Evolutionary conservation across 2,329 filamentous ascomycete genomes (phyloP).

Genomic region (Lasiodiplodia hormozganensis): DNA sequence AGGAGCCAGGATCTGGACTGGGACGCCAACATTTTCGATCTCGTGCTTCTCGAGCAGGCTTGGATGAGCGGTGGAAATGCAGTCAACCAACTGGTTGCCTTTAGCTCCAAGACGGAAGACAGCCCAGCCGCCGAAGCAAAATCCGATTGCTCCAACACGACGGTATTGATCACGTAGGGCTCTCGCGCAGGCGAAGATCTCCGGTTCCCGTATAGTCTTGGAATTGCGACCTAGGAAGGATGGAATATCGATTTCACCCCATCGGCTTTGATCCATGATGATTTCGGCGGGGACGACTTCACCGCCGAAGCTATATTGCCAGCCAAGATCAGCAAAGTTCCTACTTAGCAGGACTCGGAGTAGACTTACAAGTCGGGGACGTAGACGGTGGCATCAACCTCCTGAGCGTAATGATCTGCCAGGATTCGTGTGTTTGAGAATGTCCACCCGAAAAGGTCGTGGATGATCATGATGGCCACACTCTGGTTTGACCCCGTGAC

Average conservation of each 20-base stretch:
- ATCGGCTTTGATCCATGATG: slow-evolving; percentile 29
- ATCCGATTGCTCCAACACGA: slow-evolving; percentile 56
- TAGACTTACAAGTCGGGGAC: slow-evolving; percentile 51
- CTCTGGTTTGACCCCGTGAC: slow-evolving; percentile 53
- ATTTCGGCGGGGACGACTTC: background rate
- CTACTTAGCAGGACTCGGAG: background rate
- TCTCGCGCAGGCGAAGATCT: slow-evolving; percentile 46
- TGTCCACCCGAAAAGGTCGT: slow-evolving; percentile 57
- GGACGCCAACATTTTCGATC: slow-evolving; percentile 41
- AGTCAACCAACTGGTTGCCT: slow-evolving; percentile 37
- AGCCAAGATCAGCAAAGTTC: background rate
- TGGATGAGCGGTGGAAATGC: slow-evolving; percentile 41
- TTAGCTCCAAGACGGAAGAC: slow-evolving; percentile 42
- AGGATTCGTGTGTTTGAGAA: slow-evolving; percentile 55
- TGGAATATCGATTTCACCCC: slow-evolving; percentile 45
- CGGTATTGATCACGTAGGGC: slow-evolving; percentile 44
- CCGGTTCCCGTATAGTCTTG: slow-evolving; percentile 47
- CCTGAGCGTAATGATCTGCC: slow-evolving; percentile 56
- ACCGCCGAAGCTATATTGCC: background rate
- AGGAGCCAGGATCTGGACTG: slow-evolving; percentile 40
- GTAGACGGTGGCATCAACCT: slow-evolving; percentile 54
- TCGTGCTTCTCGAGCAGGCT: slow-evolving; percentile 41
- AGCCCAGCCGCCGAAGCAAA: slow-evolving; percentile 56
- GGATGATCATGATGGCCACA: slow-evolving; percentile 54
- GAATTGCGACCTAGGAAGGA: slow-evolving; percentile 48